These are phyloP conservation scores for Pestalotiopsis sp. DNA, from an alignment of 2,329 filamentous ascomycete species.

Conservation along the genomic window DNA sequence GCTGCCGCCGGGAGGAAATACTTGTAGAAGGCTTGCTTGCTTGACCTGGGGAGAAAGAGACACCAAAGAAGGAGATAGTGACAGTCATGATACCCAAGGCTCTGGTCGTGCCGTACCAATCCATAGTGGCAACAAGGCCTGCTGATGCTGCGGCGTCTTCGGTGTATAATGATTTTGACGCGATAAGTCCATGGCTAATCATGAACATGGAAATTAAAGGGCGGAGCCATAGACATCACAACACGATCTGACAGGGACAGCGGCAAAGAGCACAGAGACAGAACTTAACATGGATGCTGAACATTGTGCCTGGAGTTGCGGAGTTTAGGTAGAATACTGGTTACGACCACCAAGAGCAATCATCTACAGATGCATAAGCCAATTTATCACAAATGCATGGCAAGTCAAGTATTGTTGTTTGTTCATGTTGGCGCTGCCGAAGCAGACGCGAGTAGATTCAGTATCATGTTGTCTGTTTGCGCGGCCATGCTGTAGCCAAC, in stretches of 20 bases:
- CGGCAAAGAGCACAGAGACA: background rate
- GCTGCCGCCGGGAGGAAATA: conserved; percentile 91
- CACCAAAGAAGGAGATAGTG: background rate
- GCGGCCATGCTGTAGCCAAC: conserved; percentile 14
- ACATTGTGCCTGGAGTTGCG: background rate
- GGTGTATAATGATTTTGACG: background rate
- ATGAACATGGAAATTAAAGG: too few species aligned
- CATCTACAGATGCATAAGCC: background rate
- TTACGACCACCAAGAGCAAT: background rate
- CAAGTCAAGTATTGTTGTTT: background rate
- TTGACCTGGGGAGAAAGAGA: background rate
- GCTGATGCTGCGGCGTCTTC: background rate
- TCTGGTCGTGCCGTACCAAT: background rate
- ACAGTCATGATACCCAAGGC: background rate
- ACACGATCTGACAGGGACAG: background rate
- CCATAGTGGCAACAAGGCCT: background rate
- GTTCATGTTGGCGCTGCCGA: conserved; percentile 24
- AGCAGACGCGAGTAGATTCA: conserved; percentile 30
- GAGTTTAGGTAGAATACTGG: background rate
- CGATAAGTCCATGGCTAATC: too few species aligned
- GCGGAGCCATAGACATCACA: background rate
- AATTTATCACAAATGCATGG: background rate
- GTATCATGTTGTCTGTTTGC: conserved; percentile 24
- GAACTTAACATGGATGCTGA: background rate
- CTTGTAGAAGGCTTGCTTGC: conserved; percentile 54